These are phyloP conservation scores for Cryptomeria japonica DNA, from an alignment of 75 land plant genomes.

Conservation along the genomic window DNA sequence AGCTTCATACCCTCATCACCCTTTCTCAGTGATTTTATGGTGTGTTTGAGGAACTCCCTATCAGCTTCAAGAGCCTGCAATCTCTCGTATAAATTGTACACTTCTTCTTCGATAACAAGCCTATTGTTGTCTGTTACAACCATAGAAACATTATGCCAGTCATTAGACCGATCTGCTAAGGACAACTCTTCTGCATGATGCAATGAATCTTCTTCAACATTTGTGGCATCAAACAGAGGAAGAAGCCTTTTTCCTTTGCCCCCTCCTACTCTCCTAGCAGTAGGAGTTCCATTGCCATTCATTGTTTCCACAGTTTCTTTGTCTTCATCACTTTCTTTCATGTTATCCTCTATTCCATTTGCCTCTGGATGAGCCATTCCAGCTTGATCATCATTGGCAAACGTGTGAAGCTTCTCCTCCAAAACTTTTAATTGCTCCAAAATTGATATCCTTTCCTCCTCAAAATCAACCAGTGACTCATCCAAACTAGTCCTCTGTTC, in stretches of 20 bases:
- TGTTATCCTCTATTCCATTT: conserved; percentile 18
- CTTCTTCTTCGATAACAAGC: conserved; percentile 58
- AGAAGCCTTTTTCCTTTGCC: conserved; percentile 52
- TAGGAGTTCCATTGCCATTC: conserved; percentile 20
- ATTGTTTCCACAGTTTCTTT: conserved; percentile 26
- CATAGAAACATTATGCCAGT: conserved; percentile 17
- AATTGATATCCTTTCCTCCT: conserved; percentile 67
- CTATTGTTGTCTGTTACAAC: conserved; percentile 21
- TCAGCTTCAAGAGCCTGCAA: conserved; percentile 79
- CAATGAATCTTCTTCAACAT: conserved; percentile 26
- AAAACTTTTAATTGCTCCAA: conserved; percentile 57
- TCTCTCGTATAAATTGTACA: conserved; percentile 64
- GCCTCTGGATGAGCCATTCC: conserved; percentile 5
- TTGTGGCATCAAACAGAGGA: conserved; percentile 60
- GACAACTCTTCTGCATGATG: conserved; percentile 15
- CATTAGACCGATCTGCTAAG: conserved; percentile 12
- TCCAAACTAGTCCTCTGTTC: conserved; percentile 13
- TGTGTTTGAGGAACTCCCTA: conserved; percentile 67
- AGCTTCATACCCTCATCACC: conserved; percentile 64
- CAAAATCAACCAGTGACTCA: conserved; percentile 59
- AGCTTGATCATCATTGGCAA: conserved; percentile 33
- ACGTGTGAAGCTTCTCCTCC: conserved; percentile 58
- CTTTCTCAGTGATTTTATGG: conserved; percentile 64
- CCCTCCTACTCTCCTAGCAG: conserved; percentile 21
- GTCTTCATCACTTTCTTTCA: conserved; percentile 26